Conservation (phyloP, 176 grass and related monocot genomes). For the Oryza glumipatula region DNA sequence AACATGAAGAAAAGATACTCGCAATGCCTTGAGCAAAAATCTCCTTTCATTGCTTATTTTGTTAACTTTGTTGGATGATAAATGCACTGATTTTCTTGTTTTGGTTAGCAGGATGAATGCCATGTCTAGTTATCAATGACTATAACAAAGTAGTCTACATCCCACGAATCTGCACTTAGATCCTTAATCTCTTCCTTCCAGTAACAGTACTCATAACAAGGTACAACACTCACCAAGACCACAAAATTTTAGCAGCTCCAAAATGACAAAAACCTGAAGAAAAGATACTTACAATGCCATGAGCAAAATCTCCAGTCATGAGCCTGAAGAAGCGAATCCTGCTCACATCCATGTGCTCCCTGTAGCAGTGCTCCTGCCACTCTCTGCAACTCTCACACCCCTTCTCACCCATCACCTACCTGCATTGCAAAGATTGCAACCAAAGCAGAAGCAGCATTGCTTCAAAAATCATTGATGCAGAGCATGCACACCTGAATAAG, state of each 20-base stretch:
- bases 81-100: too few relatives aligned
- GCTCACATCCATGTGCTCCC: slow-evolving; percentile 46
- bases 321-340: slow-evolving; percentile 41
- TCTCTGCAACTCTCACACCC: slow-evolving; percentile 40
- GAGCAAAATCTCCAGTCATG: slow-evolving; percentile 36
- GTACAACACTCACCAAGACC: background rate
- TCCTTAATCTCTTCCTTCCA: background rate
- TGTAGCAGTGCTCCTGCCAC: slow-evolving; percentile 55
- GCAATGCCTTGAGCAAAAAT: too few relatives aligned
- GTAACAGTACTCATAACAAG: background rate
- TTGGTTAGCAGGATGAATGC: too few relatives aligned
- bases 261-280: background rate
- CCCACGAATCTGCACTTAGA: background rate
- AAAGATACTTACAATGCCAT: slow-evolving; percentile 37
- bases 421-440: background rate
- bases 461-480: background rate
- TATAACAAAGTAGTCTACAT: background rate
- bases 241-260: background rate
- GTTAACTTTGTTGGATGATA: too few relatives aligned
- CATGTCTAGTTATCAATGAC: background rate
- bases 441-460: background rate
- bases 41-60: too few relatives aligned
- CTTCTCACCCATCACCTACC: slow-evolving; percentile 16
- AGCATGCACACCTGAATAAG: background rate
- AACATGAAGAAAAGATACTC: too few relatives aligned